Conservation (phyloP, 352 stramenopile species). For the Phytophthora fragariaefolia region DNA sequence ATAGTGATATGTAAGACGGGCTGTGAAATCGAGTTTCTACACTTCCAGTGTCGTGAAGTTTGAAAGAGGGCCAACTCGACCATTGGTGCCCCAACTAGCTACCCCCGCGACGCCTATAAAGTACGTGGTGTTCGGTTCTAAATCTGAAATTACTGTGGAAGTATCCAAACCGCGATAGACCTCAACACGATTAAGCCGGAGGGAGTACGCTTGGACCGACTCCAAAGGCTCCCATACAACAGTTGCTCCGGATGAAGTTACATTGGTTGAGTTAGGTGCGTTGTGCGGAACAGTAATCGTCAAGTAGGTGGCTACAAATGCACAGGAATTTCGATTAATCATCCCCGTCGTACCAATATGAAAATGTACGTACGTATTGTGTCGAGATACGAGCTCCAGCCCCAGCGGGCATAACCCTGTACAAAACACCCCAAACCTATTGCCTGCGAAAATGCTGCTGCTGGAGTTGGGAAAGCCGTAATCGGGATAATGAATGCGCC, state of each 20-base stretch:
- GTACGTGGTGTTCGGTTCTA: constrained; percentile 77
- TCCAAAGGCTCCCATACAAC: constrained; percentile 60
- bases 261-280: constrained; percentile 42
- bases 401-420: constrained; percentile 80
- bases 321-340: constrained; percentile 3
- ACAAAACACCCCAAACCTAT: constrained; percentile 65
- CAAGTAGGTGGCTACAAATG: constrained; percentile 61
- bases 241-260: constrained; percentile 47
- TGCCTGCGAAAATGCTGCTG: constrained; percentile 64
- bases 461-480: constrained; percentile 65
- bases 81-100: constrained; percentile 66
- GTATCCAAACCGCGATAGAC: constrained; percentile 67
- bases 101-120: constrained; percentile 76
- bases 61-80: constrained; percentile 49
- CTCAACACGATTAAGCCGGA: constrained; percentile 79
- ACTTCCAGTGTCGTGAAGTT: constrained; percentile 73
- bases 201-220: constrained; percentile 70
- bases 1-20: no score
- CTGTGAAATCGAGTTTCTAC: constrained; percentile 10
- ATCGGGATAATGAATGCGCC: constrained; percentile 68
- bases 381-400: constrained; percentile 74
- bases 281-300: constrained; percentile 50
- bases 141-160: constrained; percentile 39
- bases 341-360: neutral
- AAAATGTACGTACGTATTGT: constrained; percentile 55